Evolutionary conservation across 768 basidiomycete species (phyloP).

Genomic region (Mycena capillaripes): DNA sequence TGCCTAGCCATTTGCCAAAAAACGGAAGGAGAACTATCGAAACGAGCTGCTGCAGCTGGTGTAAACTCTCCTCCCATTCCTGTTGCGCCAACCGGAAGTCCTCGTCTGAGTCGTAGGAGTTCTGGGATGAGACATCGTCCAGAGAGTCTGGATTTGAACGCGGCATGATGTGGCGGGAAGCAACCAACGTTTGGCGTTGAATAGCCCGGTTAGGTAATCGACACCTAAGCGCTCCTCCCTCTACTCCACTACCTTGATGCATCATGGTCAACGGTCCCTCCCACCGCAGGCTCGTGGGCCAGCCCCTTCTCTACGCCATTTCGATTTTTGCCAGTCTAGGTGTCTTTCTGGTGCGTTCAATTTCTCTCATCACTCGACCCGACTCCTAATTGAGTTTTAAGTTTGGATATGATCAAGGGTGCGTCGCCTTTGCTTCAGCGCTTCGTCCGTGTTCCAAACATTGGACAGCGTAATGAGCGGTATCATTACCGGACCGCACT

Average conservation of each 20-base stretch:
- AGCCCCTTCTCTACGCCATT: conserved; percentile 83
- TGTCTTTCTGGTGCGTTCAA: conserved; percentile 80
- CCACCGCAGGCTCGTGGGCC: conserved; percentile 72
- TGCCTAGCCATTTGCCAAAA: conserved; percentile 90
- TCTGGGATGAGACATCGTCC: conserved; percentile 69
- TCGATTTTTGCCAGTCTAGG: conserved; percentile 88
- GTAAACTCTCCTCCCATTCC: conserved; percentile 94
- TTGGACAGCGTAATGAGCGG: conserved; percentile 85
- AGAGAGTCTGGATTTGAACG: conserved; percentile 68
- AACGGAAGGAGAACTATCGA: conserved; percentile 87
- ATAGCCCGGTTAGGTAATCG: not conserved
- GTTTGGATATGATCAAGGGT: conserved; percentile 95
- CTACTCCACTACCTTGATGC: conserved; percentile 55
- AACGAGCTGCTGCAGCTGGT: conserved; percentile 86
- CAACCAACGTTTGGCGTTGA: conserved; percentile 23
- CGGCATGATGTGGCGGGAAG: conserved; percentile 63
- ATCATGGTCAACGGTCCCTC: conserved; percentile 61
- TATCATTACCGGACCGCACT: conserved; percentile 90
- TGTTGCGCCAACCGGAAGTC: conserved; percentile 84
- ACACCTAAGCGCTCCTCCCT: not conserved
- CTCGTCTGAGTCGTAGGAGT: conserved; percentile 75
- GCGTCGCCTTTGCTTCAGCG: conserved; percentile 34
- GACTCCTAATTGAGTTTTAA: conserved; percentile 42
- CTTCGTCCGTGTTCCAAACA: conserved; percentile 15
- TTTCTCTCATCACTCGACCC: conserved; percentile 15